Evolutionary conservation across 208 protist genomes (phyloP), one percentile per base, ranked within the genome.

Genomic region (Crithidia sp.): DNA sequence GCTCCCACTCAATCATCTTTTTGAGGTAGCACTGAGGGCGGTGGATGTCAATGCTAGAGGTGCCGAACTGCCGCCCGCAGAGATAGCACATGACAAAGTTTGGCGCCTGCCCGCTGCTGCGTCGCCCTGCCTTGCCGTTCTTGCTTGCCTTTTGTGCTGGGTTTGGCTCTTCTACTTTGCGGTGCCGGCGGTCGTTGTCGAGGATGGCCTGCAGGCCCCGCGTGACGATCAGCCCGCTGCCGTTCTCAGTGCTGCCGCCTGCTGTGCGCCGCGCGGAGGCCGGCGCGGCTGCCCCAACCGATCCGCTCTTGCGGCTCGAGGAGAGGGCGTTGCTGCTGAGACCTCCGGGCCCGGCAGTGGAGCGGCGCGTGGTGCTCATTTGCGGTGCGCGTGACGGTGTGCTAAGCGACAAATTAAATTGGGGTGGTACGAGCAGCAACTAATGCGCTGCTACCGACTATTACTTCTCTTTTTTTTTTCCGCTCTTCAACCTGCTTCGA

Each of bases 11-110:
- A 62, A 96, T 94, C 56, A 95, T 81, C 72, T 90, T 89, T 83
- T 98, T 97, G 37, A 95, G 69, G 68, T 95, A 95, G 70, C 95
- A 98, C 84, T 97, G 91, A 28, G 89, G 91, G n/a, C 92, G 93
- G 63, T 98, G 95, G 71, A 98, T 95, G 67, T 73, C 77, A 37
- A 98, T 85, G 79, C 91, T 97, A 19, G 71, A 68, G 13, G 81
- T 85, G 67, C 93, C 88, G 62, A 97, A 98, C 86, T 97, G 88
- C 39, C 79, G 89, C 0, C 93, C 94, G 73, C 93, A 98, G 13
- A 97, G 81, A 67, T 97, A 97, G 72, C 94, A 97, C 28, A 95
- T 77, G 49, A 96, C 71, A 71, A 96, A 96, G 50, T 89, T 92
- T 0, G 93, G 93, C 1, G 74, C 63, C 66, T 79, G 58, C 5